phyloP scores from a whole-genome alignment of 2,329 filamentous ascomycete species.

The Trichoderma pleuroti region DNA sequence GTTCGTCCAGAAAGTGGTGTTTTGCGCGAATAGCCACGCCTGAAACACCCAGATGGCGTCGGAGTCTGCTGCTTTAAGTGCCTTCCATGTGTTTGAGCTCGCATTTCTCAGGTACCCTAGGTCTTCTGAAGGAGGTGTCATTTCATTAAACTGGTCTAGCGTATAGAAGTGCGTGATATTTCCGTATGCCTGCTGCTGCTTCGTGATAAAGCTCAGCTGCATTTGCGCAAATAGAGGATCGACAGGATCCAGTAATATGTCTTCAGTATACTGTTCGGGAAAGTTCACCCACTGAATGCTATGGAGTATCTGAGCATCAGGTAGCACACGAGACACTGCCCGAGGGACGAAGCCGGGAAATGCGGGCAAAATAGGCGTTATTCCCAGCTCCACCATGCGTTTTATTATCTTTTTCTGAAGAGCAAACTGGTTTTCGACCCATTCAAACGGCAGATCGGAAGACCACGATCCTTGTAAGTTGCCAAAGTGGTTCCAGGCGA shows the following conservation, averaged over 20 bases:
- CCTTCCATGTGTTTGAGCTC: not conserved
- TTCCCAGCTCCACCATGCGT: not conserved
- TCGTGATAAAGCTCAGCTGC: not conserved
- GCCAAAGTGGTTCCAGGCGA: conserved; percentile 51
- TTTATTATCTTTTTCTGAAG: not conserved
- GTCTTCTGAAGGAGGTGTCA: not conserved
- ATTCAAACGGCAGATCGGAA: conserved; percentile 39
- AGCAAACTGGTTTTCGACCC: conserved; percentile 20
- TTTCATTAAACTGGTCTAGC: not conserved
- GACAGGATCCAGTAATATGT: not conserved
- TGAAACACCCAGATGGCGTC: conserved; percentile 52
- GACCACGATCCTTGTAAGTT: conserved; percentile 51
- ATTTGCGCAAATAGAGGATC: not conserved
- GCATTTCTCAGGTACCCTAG: not conserved
- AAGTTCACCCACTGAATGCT: not conserved
- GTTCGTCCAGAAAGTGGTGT: conserved; percentile 41
- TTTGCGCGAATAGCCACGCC: conserved; percentile 47
- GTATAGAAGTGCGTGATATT: not conserved
- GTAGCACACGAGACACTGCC: not conserved
- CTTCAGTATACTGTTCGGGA: not conserved
- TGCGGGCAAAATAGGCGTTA: not conserved
- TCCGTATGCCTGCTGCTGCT: not conserved
- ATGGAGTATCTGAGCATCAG: not conserved
- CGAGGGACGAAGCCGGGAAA: not conserved
- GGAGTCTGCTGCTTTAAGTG: not conserved